Evolutionary conservation across 768 basidiomycete genomes (phyloP), one percentile per base, ranked within the genome.

Genomic region (Xanthoconium purpureum): DNA sequence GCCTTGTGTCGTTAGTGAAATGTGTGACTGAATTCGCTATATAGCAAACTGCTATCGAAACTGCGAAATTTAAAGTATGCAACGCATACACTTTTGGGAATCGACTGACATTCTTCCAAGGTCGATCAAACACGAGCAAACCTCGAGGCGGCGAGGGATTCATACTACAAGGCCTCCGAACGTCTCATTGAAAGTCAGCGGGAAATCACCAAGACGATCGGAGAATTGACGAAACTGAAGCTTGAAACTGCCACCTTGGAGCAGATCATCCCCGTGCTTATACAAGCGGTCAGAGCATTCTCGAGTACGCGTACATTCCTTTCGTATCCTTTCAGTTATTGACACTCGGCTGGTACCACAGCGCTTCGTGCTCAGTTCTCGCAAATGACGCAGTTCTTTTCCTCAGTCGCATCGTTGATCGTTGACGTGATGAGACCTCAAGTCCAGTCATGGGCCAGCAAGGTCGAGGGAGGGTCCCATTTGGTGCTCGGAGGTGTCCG

Each of bases 61-160:
- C 45, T 7, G 37, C 60, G 0, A 62, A 57, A 20, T 62, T 54
- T 30, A 18, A 32, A 4, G 60, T 62, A n/a, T 12, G 20, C 11
- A 9, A 10, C 15, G 12, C 13, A 39, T 11, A 45, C 28, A 10
- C 2, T 14, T 5, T n/a, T n/a, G 10, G 33, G 4, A 39, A 29
- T 13, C 6, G 18, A 8, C 44, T 18, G 3, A 57, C 38, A 2
- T 18, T 44, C 38, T 39, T 15, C n/a, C 20, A 6, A 63, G 62
- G 61, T 63, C 8, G 61, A 63, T 43, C 62, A 63, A 53, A 63
- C 62, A 9, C 62, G 62, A 4, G 62, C 45, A 18, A 63, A 63
- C 28, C 54, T 63, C 15, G 61, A 63, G 44, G 57, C 52, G 3
- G 52, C 62, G 47, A 39, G 61, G 37, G 61, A 53, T 1, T 59